Evolutionary conservation across 2,329 filamentous ascomycete species (phyloP), one percentile per base, ranked within the genome.

Genomic region (Stachybotrys echinatus): DNA sequence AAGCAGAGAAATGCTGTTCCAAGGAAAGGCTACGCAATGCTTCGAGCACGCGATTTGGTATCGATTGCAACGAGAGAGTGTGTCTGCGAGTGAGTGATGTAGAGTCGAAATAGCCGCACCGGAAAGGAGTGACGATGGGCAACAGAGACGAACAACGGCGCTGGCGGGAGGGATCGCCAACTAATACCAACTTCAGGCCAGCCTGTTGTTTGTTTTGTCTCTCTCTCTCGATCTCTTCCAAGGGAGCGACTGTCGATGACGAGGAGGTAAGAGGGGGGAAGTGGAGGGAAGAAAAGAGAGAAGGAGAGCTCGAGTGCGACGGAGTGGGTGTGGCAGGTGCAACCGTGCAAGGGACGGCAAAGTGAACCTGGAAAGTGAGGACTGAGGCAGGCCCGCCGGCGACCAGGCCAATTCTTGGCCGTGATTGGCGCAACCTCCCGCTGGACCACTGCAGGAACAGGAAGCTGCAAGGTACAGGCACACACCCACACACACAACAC

Each of bases 251-350:
- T 27, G 45, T 47, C 43, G 45, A 27, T 23, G 39, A 23, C 17
- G 22, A 22, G 46, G 22, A 18, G 14, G 27, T 31, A 38, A 18
- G 19, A 21, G 19, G 40, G n/a, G 17, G 48, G 42, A 19, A 6
- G 38, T 42, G 45, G 43, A 37, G 42, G 12, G 27, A 45, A 45
- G 43, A 22, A 49, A 31, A 31, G 23, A 19, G 43, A 53, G 50
- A 55, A 52, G 50, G 52, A 55, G 44, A 50, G 14, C 48, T 40
- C 31, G 42, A 19, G 31, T 31, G 44, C 40, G 45, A 18, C 18
- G 23, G 27, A n/a, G n/a, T 20, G 42, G 14, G 27, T 8, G 10
- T 10, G 27, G 27, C 27, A n/a, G n/a, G n/a, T n/a, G n/a, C n/a
- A n/a, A n/a, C n/a, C n/a, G n/a, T n/a, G n/a, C n/a, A n/a, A n/a